Conservation (phyloP, 176 grass and related monocot genomes). For the Avena sativa region DNA sequence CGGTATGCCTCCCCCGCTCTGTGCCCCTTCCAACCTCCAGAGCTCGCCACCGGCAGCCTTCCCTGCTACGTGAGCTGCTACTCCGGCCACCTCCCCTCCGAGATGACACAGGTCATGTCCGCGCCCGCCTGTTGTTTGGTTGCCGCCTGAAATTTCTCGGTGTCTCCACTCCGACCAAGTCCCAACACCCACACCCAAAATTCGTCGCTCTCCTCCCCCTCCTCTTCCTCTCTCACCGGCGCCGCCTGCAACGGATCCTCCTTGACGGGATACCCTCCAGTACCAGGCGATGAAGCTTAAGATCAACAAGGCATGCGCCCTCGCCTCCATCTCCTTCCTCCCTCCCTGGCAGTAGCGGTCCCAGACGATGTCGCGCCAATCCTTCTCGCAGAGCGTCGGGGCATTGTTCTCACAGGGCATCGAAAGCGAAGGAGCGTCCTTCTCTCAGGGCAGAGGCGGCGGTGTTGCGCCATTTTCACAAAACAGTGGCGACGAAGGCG, state of each 20-base stretch:
- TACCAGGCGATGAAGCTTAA: slow-evolving; percentile 72
- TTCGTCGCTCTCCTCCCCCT: background rate
- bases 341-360: slow-evolving; percentile 80
- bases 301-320: slow-evolving; percentile 95
- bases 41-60: too few species aligned
- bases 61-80: too few species aligned
- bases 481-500: background rate
- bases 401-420: background rate
- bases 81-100: too few species aligned
- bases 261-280: background rate
- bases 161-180: background rate
- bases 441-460: background rate
- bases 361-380: slow-evolving; percentile 49
- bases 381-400: slow-evolving; percentile 24
- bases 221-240: background rate
- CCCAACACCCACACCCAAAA: background rate
- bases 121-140: too few species aligned
- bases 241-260: background rate
- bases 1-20: too few species aligned
- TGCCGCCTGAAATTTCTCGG: too few species aligned
- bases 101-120: too few species aligned
- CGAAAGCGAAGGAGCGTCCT: background rate
- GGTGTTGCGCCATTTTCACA: background rate
- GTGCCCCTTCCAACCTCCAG: too few species aligned
- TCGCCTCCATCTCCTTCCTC: slow-evolving; percentile 93